A percentile compares a stretch with the other conserved stretches of the same genome.
These are phyloP conservation scores for Epichloe brachyelytri DNA, from an alignment of 2,329 filamentous ascomycete species.

Conservation along the genomic window DNA sequence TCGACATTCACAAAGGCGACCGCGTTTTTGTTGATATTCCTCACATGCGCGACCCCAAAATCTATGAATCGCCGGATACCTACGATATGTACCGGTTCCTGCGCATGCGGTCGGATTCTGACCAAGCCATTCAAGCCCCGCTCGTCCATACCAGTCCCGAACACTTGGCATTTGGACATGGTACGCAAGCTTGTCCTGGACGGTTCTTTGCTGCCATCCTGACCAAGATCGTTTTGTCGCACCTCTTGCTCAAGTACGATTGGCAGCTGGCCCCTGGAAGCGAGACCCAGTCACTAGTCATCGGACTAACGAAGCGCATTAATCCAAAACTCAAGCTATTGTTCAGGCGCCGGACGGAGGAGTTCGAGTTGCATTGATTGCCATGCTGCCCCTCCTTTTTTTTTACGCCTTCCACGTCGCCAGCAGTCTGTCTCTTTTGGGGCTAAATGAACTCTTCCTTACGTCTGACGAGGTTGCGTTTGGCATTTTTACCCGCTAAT, in stretches of 20 bases:
- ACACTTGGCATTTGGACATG: slow-evolving; percentile 7
- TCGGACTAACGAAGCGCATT: slow-evolving; percentile 6
- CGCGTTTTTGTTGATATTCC: slow-evolving; percentile 7
- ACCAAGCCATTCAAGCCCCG: slow-evolving; percentile 5
- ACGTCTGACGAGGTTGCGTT: too few relatives aligned
- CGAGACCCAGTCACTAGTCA: slow-evolving; percentile 1
- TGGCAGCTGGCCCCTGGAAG: slow-evolving; percentile 3
- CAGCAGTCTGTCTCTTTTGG: background rate
- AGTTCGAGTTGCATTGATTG: slow-evolving; percentile 4
- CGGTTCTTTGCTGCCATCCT: slow-evolving; percentile 6
- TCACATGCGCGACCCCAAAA: slow-evolving; percentile 5
- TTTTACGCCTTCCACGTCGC: background rate
- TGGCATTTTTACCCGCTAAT: too few relatives aligned
- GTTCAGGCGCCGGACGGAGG: slow-evolving; percentile 4
- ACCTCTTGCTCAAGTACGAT: slow-evolving; percentile 7
- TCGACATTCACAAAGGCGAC: slow-evolving; percentile 4
- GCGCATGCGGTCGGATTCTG: slow-evolving; percentile 4
- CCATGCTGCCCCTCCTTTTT: background rate
- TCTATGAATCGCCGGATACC: slow-evolving; percentile 5
- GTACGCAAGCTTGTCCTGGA: slow-evolving; percentile 6
- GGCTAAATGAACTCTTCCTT: too few relatives aligned
- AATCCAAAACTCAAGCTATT: slow-evolving; percentile 4
- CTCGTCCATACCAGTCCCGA: slow-evolving; percentile 6
- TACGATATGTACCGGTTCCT: slow-evolving; percentile 7
- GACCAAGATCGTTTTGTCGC: slow-evolving; percentile 5